Evolutionary conservation across 1,284 basidiomycete genomes (phyloP), one percentile per base, ranked within the genome.

Genomic region (Tilletiopsis washingtonensis): DNA sequence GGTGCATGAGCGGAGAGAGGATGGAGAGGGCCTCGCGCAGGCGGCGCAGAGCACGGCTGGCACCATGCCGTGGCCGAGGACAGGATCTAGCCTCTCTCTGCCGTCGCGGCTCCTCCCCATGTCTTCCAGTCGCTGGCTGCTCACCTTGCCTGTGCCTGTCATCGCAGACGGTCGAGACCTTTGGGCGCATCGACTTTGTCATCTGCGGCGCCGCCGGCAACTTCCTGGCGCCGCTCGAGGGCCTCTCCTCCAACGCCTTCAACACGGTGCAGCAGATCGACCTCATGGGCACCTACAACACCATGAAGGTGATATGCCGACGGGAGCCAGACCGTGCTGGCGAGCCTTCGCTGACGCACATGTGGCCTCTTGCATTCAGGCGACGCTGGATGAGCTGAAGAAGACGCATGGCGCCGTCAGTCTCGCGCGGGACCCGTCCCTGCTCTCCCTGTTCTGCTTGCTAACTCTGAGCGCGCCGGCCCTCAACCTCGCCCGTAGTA

Each of bases 221-320:
- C 57, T 74, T 73, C 53, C 45, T 74, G 17, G 65, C 66, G 4
- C 65, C 64, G 2, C 58, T 72, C 39, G 62, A 71, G 38, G 64
- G 69, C 37, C 61, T 74, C 29, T 63, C 57, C 15, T 57, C 67
- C 14, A 69, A 69, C 37, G 68, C 64, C 0, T 97, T 97, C 80
- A 82, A 79, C 73, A 91, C 91, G 0, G 91, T 97, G 23, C 79
- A 96, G 53, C 88, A 93, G 70, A 97, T 97, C 61, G 91, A 97
- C 75, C 84, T 89, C 26, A 44, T 94, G 36, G 91, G 91, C 23
- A 91, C 88, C 2, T 97, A 84, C 78, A 85, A 96, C 76, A 96
- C 91, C 6, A 80, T 96, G 74, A n/a, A n/a, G n/a, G 32, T 34
- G 32, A 34, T 11, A 11, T 34, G 32, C 32, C 32, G 32, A 34